phyloP scores from a whole-genome alignment of 108 stramenopile genomes.

The Skeletonema tropicum region DNA sequence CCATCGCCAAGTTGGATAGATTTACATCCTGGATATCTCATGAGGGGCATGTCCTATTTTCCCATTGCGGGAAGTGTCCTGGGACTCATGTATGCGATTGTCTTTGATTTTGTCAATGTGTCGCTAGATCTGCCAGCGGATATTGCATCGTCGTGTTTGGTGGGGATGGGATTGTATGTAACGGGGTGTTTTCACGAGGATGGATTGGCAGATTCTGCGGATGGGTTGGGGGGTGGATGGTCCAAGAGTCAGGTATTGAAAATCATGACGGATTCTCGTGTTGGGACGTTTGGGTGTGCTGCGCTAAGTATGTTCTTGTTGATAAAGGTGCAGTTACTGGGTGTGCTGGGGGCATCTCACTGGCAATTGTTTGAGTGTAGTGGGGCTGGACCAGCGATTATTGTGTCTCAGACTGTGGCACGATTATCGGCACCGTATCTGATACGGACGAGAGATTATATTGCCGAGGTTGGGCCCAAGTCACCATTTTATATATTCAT shows the following conservation, averaged over 20 bases:
- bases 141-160: constrained; percentile 41
- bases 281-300: constrained; percentile 84
- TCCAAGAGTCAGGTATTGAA: constrained; percentile 67
- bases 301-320: constrained; percentile 62
- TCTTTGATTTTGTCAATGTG: constrained; percentile 46
- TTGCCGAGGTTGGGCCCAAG: constrained; percentile 77
- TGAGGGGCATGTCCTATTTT: constrained; percentile 80
- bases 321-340: constrained; percentile 64
- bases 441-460: constrained; percentile 65
- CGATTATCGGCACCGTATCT: constrained; percentile 67
- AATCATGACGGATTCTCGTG: constrained; percentile 84
- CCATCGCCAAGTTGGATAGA: constrained; percentile 74
- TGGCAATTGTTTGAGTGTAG: constrained; percentile 37
- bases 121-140: constrained; percentile 49
- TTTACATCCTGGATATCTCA: constrained; percentile 72
- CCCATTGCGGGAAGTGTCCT: constrained; percentile 64
- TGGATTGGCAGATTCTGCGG: constrained; percentile 72
- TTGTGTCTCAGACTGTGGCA: constrained; percentile 67
- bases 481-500: constrained; percentile 69
- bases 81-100: constrained; percentile 44
- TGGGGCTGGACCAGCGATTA: constrained; percentile 48
- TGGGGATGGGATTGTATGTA: constrained; percentile 40
- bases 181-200: constrained; percentile 89
- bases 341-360: constrained; percentile 36
- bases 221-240: constrained; percentile 84